Base-by-base conservation (phyloP, 139 green algal species). In the Tetraselmis chui region DNA sequence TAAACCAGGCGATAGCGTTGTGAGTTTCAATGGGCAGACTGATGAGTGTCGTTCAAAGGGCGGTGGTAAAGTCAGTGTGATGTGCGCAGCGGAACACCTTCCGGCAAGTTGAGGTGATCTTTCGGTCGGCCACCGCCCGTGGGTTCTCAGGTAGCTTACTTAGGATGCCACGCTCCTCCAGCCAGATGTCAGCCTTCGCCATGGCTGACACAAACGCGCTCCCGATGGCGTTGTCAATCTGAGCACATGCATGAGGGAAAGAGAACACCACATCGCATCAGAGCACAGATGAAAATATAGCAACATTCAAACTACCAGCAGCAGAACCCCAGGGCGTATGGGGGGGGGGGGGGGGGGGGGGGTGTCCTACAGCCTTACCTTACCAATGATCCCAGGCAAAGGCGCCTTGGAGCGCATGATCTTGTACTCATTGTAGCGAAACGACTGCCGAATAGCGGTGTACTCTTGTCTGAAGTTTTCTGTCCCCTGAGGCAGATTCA, bases 111-210 rank as follows among this genome's bases (percentile, higher is more conserved):
- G 0, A 30, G n/a, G 22, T 28, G 76, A 88, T 81, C 27, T 28
- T 11, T 2, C 32, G 31, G 18, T 82, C 76, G 27, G 75, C 29
- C 30, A 84, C 79, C 27, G 83, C 29, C 2, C 29, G n/a, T 28
- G 88, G 74, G 31, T 82, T 84, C 0, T 67, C 45, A 5, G 45
- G 45, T 18, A 97, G 79, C 80, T 87, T 84, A 30, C 30, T 81
- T 29, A 93, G 82, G 27, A 91, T 18, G 31, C 76, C 79, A 1
- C 78, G 25, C 31, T 80, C 31, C 85, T 92, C 89, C 79, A 93
- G 87, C 84, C 80, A 87, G 1, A 18, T 2, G 59, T 93, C 90
- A 31, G 89, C 75, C 26, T 24, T n/a, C 0, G 81, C 75, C 2
- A 91, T 79, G 75, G 77, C 30, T 23, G 30, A 1, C 27, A 89